Percentiles rank a stretch among this genome's conserved stretches.
These are phyloP conservation scores for Chalaropsis thielavioides DNA, from an alignment of 2,329 filamentous ascomycete genomes.

Conservation along the genomic window DNA sequence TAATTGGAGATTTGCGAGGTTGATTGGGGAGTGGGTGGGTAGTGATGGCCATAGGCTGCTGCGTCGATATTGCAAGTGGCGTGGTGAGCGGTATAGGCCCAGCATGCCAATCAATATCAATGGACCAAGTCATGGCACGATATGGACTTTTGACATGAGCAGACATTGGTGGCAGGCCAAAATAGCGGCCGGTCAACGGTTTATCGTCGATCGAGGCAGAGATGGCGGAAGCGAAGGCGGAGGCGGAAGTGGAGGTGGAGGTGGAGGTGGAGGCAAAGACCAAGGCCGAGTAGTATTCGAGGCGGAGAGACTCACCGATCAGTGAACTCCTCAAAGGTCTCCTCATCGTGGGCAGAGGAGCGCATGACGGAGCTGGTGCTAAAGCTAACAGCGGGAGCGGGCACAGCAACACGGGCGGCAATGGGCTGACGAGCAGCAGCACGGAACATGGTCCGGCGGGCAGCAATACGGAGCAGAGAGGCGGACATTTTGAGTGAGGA, in stretches of 20 bases:
- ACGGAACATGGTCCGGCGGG: constrained; percentile 50
- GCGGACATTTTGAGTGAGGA: constrained; percentile 42
- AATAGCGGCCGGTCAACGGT: background rate
- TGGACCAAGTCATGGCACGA: background rate
- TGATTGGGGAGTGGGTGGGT: background rate
- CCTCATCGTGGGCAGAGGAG: constrained; percentile 60
- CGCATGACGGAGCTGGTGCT: constrained; percentile 50
- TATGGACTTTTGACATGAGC: background rate
- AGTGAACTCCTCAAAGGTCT: constrained; percentile 98
- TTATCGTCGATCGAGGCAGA: background rate
- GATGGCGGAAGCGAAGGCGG: background rate
- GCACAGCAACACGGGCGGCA: constrained; percentile 39
- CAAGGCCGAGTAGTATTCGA: background rate
- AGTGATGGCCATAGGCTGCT: background rate
- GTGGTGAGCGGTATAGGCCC: background rate
- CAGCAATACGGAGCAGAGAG: constrained; percentile 54
- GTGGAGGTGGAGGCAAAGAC: background rate
- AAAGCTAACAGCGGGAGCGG: constrained; percentile 30
- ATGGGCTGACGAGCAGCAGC: constrained; percentile 45
- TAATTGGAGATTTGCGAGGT: constrained; percentile 5
- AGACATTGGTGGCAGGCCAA: background rate
- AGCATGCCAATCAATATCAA: background rate
- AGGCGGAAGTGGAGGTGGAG: background rate
- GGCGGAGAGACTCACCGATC: constrained; percentile 49
- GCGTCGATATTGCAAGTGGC: background rate